These are phyloP conservation scores for Pecoramyces ruminantium DNA, from an alignment of 192 early-diverging fungal species.

Conservation along the genomic window DNA sequence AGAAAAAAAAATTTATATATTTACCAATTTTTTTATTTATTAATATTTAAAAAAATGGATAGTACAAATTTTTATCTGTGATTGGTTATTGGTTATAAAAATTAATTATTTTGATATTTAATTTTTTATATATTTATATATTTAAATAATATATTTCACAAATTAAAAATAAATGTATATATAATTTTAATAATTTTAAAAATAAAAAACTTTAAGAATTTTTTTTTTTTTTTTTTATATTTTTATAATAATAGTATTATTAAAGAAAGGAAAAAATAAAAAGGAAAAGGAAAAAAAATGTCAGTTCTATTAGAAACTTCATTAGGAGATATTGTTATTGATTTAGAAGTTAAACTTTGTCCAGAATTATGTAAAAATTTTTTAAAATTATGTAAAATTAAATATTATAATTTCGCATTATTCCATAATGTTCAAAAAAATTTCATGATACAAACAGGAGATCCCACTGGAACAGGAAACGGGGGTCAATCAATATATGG, in stretches of 20 bases:
- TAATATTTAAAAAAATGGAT: not conserved
- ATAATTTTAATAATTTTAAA: too few relatives aligned
- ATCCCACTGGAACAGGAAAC: constrained; percentile 52
- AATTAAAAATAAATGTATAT: too few relatives aligned
- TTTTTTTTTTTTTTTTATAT: too few relatives aligned
- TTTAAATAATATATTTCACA: too few relatives aligned
- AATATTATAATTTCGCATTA: constrained; percentile 67
- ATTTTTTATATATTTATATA: too few relatives aligned
- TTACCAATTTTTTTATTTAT: too few relatives aligned
- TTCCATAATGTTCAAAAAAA: constrained; percentile 68
- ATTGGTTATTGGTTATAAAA: not conserved
- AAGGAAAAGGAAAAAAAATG: not conserved
- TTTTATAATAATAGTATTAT: too few relatives aligned
- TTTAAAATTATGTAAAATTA: constrained; percentile 75
- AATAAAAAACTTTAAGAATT: too few relatives aligned
- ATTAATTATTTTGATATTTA: too few relatives aligned
- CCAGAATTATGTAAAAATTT: constrained; percentile 59
- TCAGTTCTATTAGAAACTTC: constrained; percentile 75
- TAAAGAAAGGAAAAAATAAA: too few relatives aligned
- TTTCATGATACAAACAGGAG: constrained; percentile 62
- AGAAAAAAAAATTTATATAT: too few relatives aligned
- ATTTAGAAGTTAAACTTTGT: constrained; percentile 57
- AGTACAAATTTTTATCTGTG: not conserved
- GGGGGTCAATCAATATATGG: constrained; percentile 57
- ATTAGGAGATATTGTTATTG: constrained; percentile 74